A percentile compares a stretch with the other conserved stretches of the same genome.
Evolutionary conservation across 2,329 filamentous ascomycete genomes (phyloP).

Genomic region (Sporothrix curviconia): DNA sequence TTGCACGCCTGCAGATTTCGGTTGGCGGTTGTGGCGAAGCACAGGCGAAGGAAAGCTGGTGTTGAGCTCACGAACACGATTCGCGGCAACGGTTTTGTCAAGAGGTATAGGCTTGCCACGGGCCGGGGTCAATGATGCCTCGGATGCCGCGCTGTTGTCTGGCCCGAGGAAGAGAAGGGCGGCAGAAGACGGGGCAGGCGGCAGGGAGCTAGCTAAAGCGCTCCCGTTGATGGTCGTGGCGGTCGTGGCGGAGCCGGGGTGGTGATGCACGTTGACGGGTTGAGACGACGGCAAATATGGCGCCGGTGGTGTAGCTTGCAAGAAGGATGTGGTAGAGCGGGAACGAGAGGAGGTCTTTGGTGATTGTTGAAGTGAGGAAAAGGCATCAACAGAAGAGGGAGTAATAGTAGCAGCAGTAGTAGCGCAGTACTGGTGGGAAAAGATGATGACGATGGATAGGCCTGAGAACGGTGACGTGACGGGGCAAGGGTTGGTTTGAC

Average conservation of each 20-base stretch:
- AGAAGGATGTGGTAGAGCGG: too few species aligned
- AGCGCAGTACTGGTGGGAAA: too few species aligned
- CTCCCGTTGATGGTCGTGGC: neutral
- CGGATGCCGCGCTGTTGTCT: conserved; percentile 33
- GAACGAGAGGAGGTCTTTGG: too few species aligned
- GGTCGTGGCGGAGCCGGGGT: neutral
- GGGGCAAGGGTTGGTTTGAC: neutral
- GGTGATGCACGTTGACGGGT: neutral
- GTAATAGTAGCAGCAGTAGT: neutral
- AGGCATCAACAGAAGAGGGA: neutral
- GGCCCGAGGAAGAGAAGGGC: conserved; percentile 43
- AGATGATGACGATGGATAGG: neutral
- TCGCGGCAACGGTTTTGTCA: conserved; percentile 48
- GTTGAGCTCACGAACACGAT: conserved; percentile 54
- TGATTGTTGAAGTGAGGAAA: neutral
- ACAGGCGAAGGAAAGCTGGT: conserved; percentile 45
- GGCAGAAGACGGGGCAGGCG: conserved; percentile 31
- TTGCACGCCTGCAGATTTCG: conserved; percentile 49
- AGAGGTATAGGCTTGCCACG: conserved; percentile 50
- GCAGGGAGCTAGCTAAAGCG: neutral
- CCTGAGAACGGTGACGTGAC: neutral
- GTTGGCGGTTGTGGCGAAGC: conserved; percentile 44
- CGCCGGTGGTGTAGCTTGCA: neutral
- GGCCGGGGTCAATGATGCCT: conserved; percentile 46
- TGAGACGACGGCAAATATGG: neutral